Evolutionary conservation across 148 eudicot genomes (phyloP).

Genomic region (Camellia granthamiana): DNA sequence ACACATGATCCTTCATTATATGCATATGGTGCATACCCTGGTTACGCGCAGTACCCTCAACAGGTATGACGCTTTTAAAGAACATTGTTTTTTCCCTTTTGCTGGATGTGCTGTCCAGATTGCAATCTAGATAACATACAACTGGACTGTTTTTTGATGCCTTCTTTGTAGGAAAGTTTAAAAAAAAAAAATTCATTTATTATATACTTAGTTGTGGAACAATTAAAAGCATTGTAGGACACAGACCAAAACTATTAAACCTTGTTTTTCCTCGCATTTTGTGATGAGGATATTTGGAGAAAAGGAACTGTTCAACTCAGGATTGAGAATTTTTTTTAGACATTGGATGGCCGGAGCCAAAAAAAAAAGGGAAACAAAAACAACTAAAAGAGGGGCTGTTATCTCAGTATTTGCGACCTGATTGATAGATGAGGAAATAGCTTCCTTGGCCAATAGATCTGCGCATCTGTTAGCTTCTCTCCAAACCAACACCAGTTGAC

Average conservation of each 20-base stretch:
- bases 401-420: accelerated
- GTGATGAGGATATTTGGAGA: background rate
- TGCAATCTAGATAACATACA: background rate
- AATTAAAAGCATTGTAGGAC: background rate
- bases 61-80: conserved; percentile 41
- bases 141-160: background rate
- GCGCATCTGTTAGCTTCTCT: too few species aligned
- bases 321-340: too few species aligned
- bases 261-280: background rate
- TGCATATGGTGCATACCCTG: conserved; percentile 84
- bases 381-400: too few species aligned
- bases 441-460: too few species aligned
- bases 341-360: too few species aligned
- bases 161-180: background rate
- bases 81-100: background rate
- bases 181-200: background rate
- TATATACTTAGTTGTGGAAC: background rate
- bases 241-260: background rate
- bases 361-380: too few species aligned
- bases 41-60: conserved; percentile 82
- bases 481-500: too few species aligned
- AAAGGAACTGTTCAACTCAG: too few species aligned
- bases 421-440: too few species aligned
- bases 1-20: conserved; percentile 79
- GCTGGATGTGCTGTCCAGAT: background rate